A percentile compares a stretch with the other conserved stretches of the same genome.
Evolutionary conservation across 306 rosid genomes (phyloP).

Genomic region (Sicyos edulis): DNA sequence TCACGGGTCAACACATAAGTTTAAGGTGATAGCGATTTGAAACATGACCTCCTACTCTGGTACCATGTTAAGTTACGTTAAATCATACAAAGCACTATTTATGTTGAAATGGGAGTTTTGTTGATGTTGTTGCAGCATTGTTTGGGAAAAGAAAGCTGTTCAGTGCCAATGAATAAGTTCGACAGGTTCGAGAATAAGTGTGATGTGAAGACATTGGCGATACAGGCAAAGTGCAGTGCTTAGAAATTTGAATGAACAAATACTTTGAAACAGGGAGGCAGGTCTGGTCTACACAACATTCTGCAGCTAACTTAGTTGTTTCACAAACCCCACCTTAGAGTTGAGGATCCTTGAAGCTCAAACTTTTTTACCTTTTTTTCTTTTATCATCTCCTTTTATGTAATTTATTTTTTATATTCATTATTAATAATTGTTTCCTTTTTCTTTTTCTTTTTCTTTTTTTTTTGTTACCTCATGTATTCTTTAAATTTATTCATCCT

Average conservation of each 20-base stretch:
- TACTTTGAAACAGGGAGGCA: not conserved
- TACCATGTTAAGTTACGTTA: too few species aligned
- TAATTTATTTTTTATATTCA: not conserved
- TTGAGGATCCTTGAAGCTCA: conserved; percentile 18
- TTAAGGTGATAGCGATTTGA: too few species aligned
- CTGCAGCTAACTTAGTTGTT: too few species aligned
- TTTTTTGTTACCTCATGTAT: too few species aligned
- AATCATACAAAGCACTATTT: not conserved
- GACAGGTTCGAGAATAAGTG: conserved; percentile 34
- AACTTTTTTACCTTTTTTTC: not conserved
- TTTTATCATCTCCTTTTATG: not conserved
- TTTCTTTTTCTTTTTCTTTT: too few species aligned
- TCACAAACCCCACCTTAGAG: not conserved
- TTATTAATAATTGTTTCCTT: not conserved
- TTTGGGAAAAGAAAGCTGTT: conserved; percentile 44
- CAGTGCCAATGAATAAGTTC: conserved; percentile 39
- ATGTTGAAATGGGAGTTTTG: not conserved
- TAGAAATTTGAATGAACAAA: not conserved
- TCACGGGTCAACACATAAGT: too few species aligned
- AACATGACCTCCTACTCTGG: too few species aligned
- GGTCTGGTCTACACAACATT: not conserved
- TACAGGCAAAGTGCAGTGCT: conserved; percentile 46
- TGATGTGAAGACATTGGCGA: conserved; percentile 43
- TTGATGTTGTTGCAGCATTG: conserved; percentile 34
- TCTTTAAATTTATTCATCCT: too few species aligned